phyloP scores from a whole-genome alignment of 2,329 filamentous ascomycete genomes.

The Xylaria polymorpha region DNA sequence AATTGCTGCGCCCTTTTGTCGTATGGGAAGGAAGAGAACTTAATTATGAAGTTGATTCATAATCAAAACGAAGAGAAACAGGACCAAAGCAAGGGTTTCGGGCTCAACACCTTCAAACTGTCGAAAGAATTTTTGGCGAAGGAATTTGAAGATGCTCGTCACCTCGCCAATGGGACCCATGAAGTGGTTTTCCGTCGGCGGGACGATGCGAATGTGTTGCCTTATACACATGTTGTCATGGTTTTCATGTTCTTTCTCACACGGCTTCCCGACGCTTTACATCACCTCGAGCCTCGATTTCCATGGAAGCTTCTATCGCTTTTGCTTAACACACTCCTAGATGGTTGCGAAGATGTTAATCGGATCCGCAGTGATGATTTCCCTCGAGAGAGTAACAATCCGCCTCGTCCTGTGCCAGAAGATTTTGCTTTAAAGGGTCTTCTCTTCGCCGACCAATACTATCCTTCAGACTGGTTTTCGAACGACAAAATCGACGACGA shows the following conservation, averaged over 20 bases:
- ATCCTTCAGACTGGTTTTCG: conserved; percentile 68
- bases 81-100: conserved; percentile 41
- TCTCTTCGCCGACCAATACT: conserved; percentile 69
- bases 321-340: conserved; percentile 55
- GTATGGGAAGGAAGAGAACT: conserved; percentile 63
- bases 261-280: conserved; percentile 56
- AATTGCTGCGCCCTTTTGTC: conserved; percentile 65
- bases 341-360: conserved; percentile 47
- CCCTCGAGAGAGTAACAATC: conserved; percentile 57
- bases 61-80: conserved; percentile 47
- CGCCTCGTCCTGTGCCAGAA: conserved; percentile 71
- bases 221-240: conserved; percentile 71
- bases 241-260: conserved; percentile 66
- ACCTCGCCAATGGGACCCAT: conserved; percentile 45
- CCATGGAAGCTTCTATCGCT: conserved; percentile 65
- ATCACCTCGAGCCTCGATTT: conserved; percentile 56
- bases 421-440: conserved; percentile 75
- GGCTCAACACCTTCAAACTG: conserved; percentile 34
- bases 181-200: conserved; percentile 61
- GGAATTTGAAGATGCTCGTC: conserved; percentile 43
- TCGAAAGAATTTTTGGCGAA: conserved; percentile 35
- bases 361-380: conserved; percentile 60
- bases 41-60: conserved; percentile 57
- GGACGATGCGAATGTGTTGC: conserved; percentile 68
- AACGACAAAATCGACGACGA: conserved; percentile 72